Evolutionary conservation across 2,329 filamentous ascomycete genomes (phyloP), one percentile per base, ranked within the genome.

Genomic region (Bipolaris gigantea): DNA sequence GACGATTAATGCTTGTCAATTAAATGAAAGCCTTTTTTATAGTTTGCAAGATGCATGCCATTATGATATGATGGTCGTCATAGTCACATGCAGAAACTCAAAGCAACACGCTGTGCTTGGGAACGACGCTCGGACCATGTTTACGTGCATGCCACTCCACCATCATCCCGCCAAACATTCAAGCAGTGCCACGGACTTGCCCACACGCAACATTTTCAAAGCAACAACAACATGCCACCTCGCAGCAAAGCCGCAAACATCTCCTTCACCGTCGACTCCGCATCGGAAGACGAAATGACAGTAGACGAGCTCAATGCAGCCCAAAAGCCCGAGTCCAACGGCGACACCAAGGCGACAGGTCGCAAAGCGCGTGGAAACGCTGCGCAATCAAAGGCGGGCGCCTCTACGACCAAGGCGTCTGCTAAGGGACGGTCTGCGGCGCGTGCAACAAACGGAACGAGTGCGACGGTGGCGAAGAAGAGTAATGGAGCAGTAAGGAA

Each of bases 281-380:
- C 64, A 39, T 76, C 75, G 23, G 75, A 75, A 56, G 74, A 77
- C 61, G 74, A 77, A 57, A 69, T 75, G 62, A 67, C 68, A 6
- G 54, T 60, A 53, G 67, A 70, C 64, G 67, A 75, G 50, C 63
- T 69, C 56, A 66, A 69, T 58, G 61, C 63, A 44, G 71, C 73
- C 44, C 70, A 68, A 5, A 76, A 73, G 15, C 73, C 73, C 16
- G 74, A 76, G 45, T 75, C 75, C n/a, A 73, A 71, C 51, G 63
- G 67, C 30, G 75, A 77, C 57, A 77, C 75, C 65, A 66, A 66
- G 49, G 68, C 66, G 56, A 69, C 69, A 4, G 52, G 59, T 49
- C 70, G 68, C 60, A 75, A 73, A 61, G 61, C 65, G 54, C 71
- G 70, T 58, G 69, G 66, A 30, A 68, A 65, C 51, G 63, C 64